phyloP scores from a whole-genome alignment of 345 rosid genomes.

The Boechera retrofracta region DNA sequence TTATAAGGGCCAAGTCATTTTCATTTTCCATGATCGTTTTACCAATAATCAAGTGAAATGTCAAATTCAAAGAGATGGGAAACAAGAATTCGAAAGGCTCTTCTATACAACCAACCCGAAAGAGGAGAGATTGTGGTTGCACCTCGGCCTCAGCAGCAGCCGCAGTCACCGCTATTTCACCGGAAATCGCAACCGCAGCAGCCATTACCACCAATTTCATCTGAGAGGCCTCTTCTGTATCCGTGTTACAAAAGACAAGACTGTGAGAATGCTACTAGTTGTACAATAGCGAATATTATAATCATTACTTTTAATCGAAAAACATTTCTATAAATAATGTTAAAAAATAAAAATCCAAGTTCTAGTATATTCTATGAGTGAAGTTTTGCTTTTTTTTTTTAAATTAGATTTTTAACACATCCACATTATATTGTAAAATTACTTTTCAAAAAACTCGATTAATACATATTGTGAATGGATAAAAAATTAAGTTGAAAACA shows the following conservation, averaged over 20 bases:
- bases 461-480: too few relatives aligned
- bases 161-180: background rate
- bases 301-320: too few relatives aligned
- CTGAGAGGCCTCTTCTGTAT: background rate
- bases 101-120: background rate
- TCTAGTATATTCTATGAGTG: too few relatives aligned
- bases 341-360: too few relatives aligned
- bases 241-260: background rate
- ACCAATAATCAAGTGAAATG: background rate
- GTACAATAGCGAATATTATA: too few relatives aligned
- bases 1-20: background rate
- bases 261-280: background rate
- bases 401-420: too few relatives aligned
- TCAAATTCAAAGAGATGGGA: slow-evolving; percentile 9
- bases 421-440: too few relatives aligned
- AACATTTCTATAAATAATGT: too few relatives aligned
- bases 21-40: background rate
- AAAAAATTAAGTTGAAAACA: too few relatives aligned
- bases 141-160: background rate
- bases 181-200: background rate
- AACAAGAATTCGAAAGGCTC: background rate
- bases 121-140: background rate
- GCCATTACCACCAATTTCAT: slow-evolving; percentile 2
- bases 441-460: too few relatives aligned
- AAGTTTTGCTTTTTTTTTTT: too few relatives aligned